Percentiles rank a stretch among this genome's conserved stretches.
Evolutionary conservation across 2,329 filamentous ascomycete species (phyloP).

Genomic region (Fusarium miscanthi): DNA sequence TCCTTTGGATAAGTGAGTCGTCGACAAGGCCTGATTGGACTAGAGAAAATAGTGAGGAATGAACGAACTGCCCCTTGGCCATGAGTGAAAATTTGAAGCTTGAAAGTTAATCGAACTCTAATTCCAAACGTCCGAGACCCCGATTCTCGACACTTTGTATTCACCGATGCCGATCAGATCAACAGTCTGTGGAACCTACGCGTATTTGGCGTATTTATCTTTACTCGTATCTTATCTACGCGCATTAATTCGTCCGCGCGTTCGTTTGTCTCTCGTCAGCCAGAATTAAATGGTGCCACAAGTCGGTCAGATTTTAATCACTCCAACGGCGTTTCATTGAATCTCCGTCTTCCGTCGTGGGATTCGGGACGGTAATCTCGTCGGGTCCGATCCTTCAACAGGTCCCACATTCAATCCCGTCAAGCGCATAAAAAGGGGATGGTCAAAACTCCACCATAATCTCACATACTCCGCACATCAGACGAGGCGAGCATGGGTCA

Average conservation of each 20-base stretch:
- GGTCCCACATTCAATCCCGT: not conserved
- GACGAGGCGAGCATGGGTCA: not conserved
- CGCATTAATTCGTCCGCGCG: not conserved
- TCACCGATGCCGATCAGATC: not conserved
- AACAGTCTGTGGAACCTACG: not conserved
- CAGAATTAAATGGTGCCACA: not conserved
- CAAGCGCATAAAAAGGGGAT: not conserved
- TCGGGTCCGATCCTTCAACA: not conserved
- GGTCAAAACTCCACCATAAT: constrained; percentile 2
- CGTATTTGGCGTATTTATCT: not conserved
- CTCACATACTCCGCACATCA: not conserved
- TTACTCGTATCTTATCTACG: not conserved
- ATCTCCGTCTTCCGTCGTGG: not conserved
- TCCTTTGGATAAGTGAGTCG: not conserved
- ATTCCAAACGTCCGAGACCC: not conserved
- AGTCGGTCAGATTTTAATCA: not conserved
- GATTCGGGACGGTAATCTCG: not conserved
- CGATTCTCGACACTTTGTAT: not conserved
- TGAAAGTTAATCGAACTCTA: constrained; percentile 2
- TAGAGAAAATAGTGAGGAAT: not conserved
- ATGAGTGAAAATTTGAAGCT: not conserved
- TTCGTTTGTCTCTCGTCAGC: not conserved
- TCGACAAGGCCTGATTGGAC: not conserved
- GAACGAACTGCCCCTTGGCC: not conserved
- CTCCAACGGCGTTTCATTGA: not conserved